Conservation (phyloP, 768 basidiomycete species). For the Nidularia sp. region DNA sequence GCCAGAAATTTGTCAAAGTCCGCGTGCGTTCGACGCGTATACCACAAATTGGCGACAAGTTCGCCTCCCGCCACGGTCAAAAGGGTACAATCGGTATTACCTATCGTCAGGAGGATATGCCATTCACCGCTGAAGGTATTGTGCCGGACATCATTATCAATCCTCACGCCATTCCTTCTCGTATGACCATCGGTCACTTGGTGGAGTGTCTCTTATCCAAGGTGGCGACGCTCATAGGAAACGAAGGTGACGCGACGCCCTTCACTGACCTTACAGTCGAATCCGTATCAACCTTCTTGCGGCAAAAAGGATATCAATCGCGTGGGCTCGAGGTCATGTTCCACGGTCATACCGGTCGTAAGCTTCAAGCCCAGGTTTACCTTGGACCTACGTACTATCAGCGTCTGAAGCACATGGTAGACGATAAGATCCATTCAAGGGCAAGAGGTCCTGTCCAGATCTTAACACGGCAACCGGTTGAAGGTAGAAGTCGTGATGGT, state of each 20-base stretch:
- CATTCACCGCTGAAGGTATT: slow-evolving; percentile 95
- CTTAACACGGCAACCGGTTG: slow-evolving; percentile 94
- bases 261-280: slow-evolving; percentile 98
- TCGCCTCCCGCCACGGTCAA: slow-evolving; percentile 98
- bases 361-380: slow-evolving; percentile 97
- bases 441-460: slow-evolving; percentile 98
- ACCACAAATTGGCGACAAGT: slow-evolving; percentile 98
- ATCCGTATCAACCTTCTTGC: slow-evolving; percentile 89
- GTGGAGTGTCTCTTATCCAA: slow-evolving; percentile 97
- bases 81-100: slow-evolving; percentile 99
- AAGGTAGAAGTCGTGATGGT: slow-evolving; percentile 97
- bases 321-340: slow-evolving; percentile 98
- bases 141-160: slow-evolving; percentile 98
- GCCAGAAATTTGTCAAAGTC: slow-evolving; percentile 97
- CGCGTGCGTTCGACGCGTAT: slow-evolving; percentile 94
- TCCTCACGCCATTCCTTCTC: slow-evolving; percentile 98
- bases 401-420: slow-evolving; percentile 99
- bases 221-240: slow-evolving; percentile 92
- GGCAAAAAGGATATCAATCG: slow-evolving; percentile 90
- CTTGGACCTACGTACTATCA: slow-evolving; percentile 99
- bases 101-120: slow-evolving; percentile 99
- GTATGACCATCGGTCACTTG: slow-evolving; percentile 99
- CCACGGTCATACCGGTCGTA: slow-evolving; percentile 97
- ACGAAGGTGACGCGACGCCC: slow-evolving; percentile 97
- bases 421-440: slow-evolving; percentile 98